These are phyloP conservation scores for Penicillium cinerascens DNA, from an alignment of 495 filamentous ascomycete genomes.

Conservation along the genomic window DNA sequence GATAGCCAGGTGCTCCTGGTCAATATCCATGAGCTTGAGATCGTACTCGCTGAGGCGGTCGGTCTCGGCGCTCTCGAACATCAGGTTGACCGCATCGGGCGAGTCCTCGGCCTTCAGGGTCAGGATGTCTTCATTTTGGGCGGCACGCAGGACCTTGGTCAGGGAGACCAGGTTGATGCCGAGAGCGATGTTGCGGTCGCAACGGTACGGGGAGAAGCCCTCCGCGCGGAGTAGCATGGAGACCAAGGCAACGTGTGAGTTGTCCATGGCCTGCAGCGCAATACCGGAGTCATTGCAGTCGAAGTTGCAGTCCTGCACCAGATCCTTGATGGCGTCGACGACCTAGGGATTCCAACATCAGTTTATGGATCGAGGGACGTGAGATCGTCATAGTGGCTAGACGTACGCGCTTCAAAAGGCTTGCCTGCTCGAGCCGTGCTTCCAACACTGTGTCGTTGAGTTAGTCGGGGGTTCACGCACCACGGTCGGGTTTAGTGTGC, in stretches of 20 bases:
- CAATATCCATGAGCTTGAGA: conserved; percentile 99
- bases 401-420: conserved; percentile 89
- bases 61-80: conserved; percentile 87
- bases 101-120: conserved; percentile 97
- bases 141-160: conserved; percentile 93
- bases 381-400: not conserved
- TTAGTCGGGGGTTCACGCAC: conserved; percentile 16
- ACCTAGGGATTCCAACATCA: conserved; percentile 53
- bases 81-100: conserved; percentile 89
- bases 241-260: conserved; percentile 97
- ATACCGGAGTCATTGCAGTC: conserved; percentile 99
- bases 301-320: conserved; percentile 99
- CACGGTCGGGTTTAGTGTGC: conserved; percentile 9
- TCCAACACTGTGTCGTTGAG: conserved; percentile 72
- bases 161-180: conserved; percentile 95
- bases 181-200: conserved; percentile 97
- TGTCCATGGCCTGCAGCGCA: conserved; percentile 99
- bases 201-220: conserved; percentile 93
- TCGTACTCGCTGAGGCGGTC: conserved; percentile 97
- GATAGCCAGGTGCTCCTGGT: conserved; percentile 98
- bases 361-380: not conserved
- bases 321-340: conserved; percentile 98
- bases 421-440: conserved; percentile 91
- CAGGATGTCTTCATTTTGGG: conserved; percentile 91
- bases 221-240: conserved; percentile 98